phyloP scores from a whole-genome alignment of 2,329 filamentous ascomycete genomes.

The Decorospora gaudefroyi region DNA sequence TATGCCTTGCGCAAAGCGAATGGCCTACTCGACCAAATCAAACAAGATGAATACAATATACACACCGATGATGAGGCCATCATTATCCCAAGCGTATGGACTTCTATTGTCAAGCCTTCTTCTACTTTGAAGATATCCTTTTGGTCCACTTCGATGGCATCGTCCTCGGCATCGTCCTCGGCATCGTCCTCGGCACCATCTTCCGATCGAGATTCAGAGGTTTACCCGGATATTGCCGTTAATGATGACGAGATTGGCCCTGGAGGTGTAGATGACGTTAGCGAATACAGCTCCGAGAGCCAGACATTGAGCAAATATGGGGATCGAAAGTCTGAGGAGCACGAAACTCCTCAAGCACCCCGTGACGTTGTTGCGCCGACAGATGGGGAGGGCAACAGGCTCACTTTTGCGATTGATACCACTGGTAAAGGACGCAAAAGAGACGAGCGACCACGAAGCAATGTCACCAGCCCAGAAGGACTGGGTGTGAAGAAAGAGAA shows the following conservation, averaged over 20 bases:
- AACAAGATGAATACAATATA: conserved; percentile 21
- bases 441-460: background rate
- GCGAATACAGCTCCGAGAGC: background rate
- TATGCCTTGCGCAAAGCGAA: too few species aligned
- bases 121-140: conserved; percentile 10
- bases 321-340: background rate
- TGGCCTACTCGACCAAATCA: conserved; percentile 12
- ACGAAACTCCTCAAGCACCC: background rate
- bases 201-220: too few species aligned
- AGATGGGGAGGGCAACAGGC: conserved; percentile 31
- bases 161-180: background rate
- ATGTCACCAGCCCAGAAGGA: background rate
- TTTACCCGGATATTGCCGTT: too few species aligned
- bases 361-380: conserved; percentile 12
- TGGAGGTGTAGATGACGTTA: background rate
- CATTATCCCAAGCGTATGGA: conserved; percentile 30
- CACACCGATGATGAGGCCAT: conserved; percentile 11
- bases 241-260: too few species aligned
- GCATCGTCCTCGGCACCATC: background rate
- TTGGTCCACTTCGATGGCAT: background rate
- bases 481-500: background rate
- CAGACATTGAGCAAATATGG: background rate
- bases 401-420: conserved; percentile 29
- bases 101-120: conserved; percentile 14
- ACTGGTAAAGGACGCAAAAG: background rate